Evolutionary conservation across 768 basidiomycete species (phyloP).

Genomic region (Collybia sordida): DNA sequence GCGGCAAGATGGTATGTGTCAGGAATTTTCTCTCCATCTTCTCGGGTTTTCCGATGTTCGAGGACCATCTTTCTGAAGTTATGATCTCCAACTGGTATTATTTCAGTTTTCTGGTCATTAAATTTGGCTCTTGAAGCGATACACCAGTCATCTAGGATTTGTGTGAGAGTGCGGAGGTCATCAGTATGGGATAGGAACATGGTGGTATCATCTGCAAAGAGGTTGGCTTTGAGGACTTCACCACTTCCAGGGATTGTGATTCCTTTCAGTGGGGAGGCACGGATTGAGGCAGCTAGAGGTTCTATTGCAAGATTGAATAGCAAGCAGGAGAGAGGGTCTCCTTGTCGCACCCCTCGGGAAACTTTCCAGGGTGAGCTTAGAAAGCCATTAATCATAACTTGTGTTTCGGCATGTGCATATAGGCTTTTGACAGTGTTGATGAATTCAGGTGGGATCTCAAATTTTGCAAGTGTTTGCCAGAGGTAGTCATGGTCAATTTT

Average conservation of each 20-base stretch:
- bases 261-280: too few relatives aligned
- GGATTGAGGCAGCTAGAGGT: too few relatives aligned
- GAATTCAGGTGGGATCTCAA: neutral
- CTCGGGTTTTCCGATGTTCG: constrained; percentile 4
- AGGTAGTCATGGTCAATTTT: too few relatives aligned
- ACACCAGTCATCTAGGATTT: constrained; percentile 38
- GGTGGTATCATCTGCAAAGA: constrained; percentile 44
- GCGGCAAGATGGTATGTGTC: constrained; percentile 19
- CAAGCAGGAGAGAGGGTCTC: constrained; percentile 37
- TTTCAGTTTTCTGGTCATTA: constrained; percentile 38
- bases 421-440: neutral
- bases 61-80: constrained; percentile 13
- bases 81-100: constrained; percentile 30
- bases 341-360: constrained; percentile 21
- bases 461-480: constrained; percentile 18
- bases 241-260: too few relatives aligned
- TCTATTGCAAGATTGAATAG: too few relatives aligned
- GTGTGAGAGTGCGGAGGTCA: constrained; percentile 17
- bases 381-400: constrained; percentile 8
- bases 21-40: constrained; percentile 7
- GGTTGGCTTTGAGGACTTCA: constrained; percentile 24
- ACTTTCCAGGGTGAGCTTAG: constrained; percentile 5
- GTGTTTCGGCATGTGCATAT: constrained; percentile 1
- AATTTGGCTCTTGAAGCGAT: constrained; percentile 37
- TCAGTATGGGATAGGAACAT: constrained; percentile 30